phyloP scores from a whole-genome alignment of 192 early-diverging fungal species.

The Entophlyctis luteolus region DNA sequence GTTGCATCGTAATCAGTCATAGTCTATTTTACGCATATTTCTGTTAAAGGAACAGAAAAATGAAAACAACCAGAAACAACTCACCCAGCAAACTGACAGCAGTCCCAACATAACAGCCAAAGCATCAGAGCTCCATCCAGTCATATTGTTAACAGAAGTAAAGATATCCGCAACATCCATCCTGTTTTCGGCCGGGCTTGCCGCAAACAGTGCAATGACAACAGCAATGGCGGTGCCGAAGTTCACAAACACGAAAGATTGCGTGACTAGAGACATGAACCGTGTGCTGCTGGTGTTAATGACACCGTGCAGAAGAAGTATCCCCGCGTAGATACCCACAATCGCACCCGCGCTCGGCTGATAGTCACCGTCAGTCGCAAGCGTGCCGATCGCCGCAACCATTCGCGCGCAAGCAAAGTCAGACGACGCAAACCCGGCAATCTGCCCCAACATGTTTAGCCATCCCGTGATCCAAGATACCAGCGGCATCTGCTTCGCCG shows the following conservation, averaged over 20 bases:
- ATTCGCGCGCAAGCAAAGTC: slow-evolving; percentile 22
- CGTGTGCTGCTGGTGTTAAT: slow-evolving; percentile 5
- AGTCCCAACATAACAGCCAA: slow-evolving; percentile 14
- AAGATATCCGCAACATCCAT: neutral
- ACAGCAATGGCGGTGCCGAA: slow-evolving; percentile 32
- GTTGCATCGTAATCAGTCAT: slow-evolving; percentile 41
- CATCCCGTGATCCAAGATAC: slow-evolving; percentile 11
- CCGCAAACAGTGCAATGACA: slow-evolving; percentile 39
- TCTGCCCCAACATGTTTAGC: slow-evolving; percentile 20
- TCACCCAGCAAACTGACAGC: slow-evolving; percentile 26
- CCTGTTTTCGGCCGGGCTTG: slow-evolving; percentile 20
- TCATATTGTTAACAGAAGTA: slow-evolving; percentile 2
- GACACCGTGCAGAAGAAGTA: slow-evolving; percentile 13
- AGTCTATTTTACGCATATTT: too few relatives aligned
- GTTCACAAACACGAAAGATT: slow-evolving; percentile 20
- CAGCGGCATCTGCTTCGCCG: slow-evolving; percentile 6
- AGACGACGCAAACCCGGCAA: slow-evolving; percentile 15
- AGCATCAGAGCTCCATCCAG: slow-evolving; percentile 5
- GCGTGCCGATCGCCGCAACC: slow-evolving; percentile 4
- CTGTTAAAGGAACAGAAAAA: too few relatives aligned
- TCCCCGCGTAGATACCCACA: slow-evolving; percentile 11
- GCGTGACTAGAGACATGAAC: slow-evolving; percentile 1
- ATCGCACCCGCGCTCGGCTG: neutral
- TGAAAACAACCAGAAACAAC: neutral
- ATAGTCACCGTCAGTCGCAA: slow-evolving; percentile 11